Conservation (phyloP, 140 eudicot genomes). For the Artemisia princeps region DNA sequence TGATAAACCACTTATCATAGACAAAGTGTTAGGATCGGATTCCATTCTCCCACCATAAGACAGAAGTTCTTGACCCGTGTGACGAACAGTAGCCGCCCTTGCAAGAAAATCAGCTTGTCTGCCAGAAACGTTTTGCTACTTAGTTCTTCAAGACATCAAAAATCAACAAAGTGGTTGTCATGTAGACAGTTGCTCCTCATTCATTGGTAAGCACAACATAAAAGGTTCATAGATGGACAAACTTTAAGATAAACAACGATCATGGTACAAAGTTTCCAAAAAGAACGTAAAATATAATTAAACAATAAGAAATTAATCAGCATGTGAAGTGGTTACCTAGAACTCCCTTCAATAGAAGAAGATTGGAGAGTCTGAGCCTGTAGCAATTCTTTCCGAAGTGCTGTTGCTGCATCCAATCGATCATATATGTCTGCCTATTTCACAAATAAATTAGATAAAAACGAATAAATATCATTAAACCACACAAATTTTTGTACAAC, state of each 20-base stretch:
- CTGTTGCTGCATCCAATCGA: slow-evolving; percentile 55
- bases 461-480: neutral
- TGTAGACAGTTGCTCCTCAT: slow-evolving; percentile 24
- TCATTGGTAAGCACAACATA: slow-evolving; percentile 17
- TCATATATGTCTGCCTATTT: slow-evolving; percentile 61
- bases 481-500: neutral
- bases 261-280: neutral
- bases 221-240: neutral
- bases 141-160: slow-evolving; percentile 40
- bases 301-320: slow-evolving; percentile 10
- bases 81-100: slow-evolving; percentile 48
- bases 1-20: slow-evolving; percentile 50
- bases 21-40: slow-evolving; percentile 45
- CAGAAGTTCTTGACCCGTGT: slow-evolving; percentile 50
- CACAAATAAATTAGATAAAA: slow-evolving; percentile 13
- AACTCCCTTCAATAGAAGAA: slow-evolving; percentile 60
- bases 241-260: slow-evolving; percentile 2
- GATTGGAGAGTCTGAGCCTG: slow-evolving; percentile 66
- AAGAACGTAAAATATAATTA: neutral
- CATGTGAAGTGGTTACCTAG: slow-evolving; percentile 49
- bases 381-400: slow-evolving; percentile 61
- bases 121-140: slow-evolving; percentile 73
- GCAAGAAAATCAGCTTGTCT: slow-evolving; percentile 90
- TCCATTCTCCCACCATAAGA: slow-evolving; percentile 60
- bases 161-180: slow-evolving; percentile 24